A percentile compares a stretch with the other conserved stretches of the same genome.
phyloP scores from a whole-genome alignment of 2,329 filamentous ascomycete genomes.

The Metarhizium humberi region DNA sequence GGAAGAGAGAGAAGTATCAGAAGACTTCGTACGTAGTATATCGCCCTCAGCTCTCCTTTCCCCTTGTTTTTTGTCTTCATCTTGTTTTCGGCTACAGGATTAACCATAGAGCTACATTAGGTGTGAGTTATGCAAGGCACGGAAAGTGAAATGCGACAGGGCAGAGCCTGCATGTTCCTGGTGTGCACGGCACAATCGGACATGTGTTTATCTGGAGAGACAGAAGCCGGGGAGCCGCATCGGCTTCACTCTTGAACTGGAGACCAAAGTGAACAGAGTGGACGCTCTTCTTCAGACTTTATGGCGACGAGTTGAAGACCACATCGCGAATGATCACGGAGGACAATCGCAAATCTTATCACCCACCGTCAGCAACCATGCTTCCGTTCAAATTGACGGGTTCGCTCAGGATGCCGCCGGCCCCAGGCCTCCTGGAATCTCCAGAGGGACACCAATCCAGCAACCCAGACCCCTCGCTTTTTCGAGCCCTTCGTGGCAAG shows the following conservation, averaged over 20 bases:
- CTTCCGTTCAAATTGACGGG: constrained; percentile 19
- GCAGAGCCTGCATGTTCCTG: constrained; percentile 57
- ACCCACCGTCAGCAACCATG: constrained; percentile 27
- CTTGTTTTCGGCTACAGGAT: not conserved
- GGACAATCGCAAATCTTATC: constrained; percentile 15
- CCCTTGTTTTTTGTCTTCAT: not conserved
- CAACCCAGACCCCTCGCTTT: constrained; percentile 30
- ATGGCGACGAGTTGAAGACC: constrained; percentile 32
- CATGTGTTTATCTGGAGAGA: constrained; percentile 60
- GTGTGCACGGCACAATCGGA: constrained; percentile 57
- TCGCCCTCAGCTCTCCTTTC: not conserved
- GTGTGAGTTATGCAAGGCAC: constrained; percentile 35
- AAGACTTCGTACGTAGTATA: constrained; percentile 30
- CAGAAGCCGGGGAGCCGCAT: constrained; percentile 59
- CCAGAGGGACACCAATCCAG: constrained; percentile 11
- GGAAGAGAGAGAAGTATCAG: constrained; percentile 30
- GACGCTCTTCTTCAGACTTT: constrained; percentile 33
- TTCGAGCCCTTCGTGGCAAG: constrained; percentile 23
- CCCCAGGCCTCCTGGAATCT: constrained; percentile 12
- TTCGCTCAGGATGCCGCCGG: constrained; percentile 13
- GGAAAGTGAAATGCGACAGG: constrained; percentile 40
- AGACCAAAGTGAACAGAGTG: constrained; percentile 44
- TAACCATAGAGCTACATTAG: constrained; percentile 13
- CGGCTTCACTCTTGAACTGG: constrained; percentile 53
- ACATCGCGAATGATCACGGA: constrained; percentile 26